A percentile compares a stretch with the other conserved stretches of the same genome.
Evolutionary conservation across 2,329 filamentous ascomycete genomes (phyloP).

Genomic region (Lasiodiplodia theobromae): DNA sequence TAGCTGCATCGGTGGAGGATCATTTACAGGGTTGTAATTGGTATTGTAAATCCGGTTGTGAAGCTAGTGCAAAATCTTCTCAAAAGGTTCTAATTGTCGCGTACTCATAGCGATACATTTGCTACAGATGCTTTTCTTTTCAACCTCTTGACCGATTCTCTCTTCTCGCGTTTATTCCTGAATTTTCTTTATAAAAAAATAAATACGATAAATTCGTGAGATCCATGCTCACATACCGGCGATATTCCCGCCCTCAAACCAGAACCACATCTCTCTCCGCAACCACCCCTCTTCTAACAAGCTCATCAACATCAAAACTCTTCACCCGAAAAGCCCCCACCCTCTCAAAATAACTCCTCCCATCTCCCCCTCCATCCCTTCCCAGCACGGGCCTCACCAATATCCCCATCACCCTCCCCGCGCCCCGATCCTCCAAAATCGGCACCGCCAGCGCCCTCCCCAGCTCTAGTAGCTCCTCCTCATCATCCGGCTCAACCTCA

Average conservation of each 20-base stretch:
- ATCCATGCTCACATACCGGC: too few relatives aligned
- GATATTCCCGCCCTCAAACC: not conserved
- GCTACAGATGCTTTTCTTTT: too few relatives aligned
- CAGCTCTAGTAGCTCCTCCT: not conserved
- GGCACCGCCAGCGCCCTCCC: not conserved
- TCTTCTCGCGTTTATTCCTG: too few relatives aligned
- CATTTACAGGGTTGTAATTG: too few relatives aligned
- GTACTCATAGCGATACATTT: too few relatives aligned
- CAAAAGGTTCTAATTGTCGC: too few relatives aligned
- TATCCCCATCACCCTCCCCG: not conserved
- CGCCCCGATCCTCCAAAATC: not conserved
- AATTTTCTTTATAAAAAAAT: too few relatives aligned
- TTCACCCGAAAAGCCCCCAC: not conserved
- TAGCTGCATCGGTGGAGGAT: too few relatives aligned
- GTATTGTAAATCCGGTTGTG: too few relatives aligned
- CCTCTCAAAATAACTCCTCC: not conserved
- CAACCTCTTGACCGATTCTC: too few relatives aligned
- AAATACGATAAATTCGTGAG: too few relatives aligned
- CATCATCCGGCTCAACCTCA: not conserved
- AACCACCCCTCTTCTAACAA: not conserved
- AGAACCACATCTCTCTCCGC: not conserved
- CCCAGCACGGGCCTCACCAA: not conserved
- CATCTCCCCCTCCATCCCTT: not conserved
- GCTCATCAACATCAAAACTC: not conserved
- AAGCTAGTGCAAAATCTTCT: too few relatives aligned